Evolutionary conservation across 306 rosid species (phyloP).

Genomic region (Ceratonia siliqua): DNA sequence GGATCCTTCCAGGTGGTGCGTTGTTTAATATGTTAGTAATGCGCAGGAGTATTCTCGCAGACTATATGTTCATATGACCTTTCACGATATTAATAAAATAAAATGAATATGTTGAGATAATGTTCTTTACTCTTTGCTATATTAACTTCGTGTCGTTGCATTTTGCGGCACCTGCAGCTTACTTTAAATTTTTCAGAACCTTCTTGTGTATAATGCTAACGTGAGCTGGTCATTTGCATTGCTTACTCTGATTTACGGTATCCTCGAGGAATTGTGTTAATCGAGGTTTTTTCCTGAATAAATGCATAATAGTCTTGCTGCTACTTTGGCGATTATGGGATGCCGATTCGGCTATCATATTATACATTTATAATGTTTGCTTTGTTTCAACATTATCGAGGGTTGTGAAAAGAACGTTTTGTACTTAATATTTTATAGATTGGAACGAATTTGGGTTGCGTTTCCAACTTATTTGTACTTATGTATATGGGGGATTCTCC

Average conservation of each 20-base stretch:
- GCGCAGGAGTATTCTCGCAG: not conserved
- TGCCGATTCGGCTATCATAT: not conserved
- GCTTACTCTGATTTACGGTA: not conserved
- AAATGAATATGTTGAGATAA: not conserved
- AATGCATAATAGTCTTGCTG: not conserved
- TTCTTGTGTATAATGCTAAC: not conserved
- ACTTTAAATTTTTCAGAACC: no score
- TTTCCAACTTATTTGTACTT: not conserved
- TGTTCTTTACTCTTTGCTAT: not conserved
- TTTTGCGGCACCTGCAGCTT: not conserved
- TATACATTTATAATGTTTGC: not conserved
- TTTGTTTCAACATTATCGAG: not conserved
- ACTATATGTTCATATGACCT: not conserved
- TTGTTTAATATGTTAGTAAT: conserved; percentile 13
- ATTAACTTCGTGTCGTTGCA: not conserved
- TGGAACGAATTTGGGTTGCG: not conserved
- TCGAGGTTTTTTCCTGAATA: not conserved
- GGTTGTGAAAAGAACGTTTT: not conserved
- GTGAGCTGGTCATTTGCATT: not conserved
- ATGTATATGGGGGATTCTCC: not conserved
- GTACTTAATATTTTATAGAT: not conserved
- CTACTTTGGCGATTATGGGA: not conserved
- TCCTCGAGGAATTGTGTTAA: not conserved
- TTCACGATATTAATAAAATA: not conserved
- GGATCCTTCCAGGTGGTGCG: conserved; percentile 15